phyloP scores from a whole-genome alignment of 2,329 filamentous ascomycete species.

The Aspergillus sp. region DNA sequence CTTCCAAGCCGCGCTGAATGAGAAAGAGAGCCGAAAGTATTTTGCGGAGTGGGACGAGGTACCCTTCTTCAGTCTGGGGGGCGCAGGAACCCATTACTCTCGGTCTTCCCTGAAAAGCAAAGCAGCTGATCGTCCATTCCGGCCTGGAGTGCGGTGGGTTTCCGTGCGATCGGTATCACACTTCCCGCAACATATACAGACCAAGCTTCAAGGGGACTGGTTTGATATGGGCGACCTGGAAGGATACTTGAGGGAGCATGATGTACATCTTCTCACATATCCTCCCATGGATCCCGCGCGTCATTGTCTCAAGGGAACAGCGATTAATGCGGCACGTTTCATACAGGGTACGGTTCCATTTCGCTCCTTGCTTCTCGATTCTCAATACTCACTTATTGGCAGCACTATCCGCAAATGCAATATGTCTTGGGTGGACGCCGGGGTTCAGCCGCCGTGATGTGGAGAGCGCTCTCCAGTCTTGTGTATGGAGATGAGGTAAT shows the following conservation, averaged over 20 bases:
- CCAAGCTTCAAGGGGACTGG: constrained; percentile 27
- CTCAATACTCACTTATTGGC: constrained; percentile 9
- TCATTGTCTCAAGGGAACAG: not conserved
- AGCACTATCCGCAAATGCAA: constrained; percentile 22
- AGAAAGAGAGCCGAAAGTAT: constrained; percentile 16
- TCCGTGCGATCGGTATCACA: constrained; percentile 17
- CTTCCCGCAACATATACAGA: constrained; percentile 13
- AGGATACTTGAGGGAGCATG: constrained; percentile 23
- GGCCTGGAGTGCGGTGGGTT: constrained; percentile 13
- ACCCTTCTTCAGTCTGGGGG: constrained; percentile 27
- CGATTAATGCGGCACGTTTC: constrained; percentile 18
- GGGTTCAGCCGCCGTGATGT: constrained; percentile 27
- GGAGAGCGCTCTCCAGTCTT: constrained; percentile 19
- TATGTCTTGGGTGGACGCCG: constrained; percentile 29
- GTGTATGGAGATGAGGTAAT: not conserved
- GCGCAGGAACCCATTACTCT: constrained; percentile 28
- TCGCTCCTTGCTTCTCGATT: not conserved
- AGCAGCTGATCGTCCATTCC: constrained; percentile 3
- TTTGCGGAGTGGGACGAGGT: constrained; percentile 25
- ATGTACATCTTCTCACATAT: constrained; percentile 16
- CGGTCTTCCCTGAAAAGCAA: constrained; percentile 6
- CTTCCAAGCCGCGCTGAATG: constrained; percentile 22
- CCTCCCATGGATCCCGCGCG: not conserved
- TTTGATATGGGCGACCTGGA: constrained; percentile 28
- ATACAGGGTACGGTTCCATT: constrained; percentile 17